phyloP scores from a whole-genome alignment of 73 alveolate species.

The Urostyla sp. region DNA sequence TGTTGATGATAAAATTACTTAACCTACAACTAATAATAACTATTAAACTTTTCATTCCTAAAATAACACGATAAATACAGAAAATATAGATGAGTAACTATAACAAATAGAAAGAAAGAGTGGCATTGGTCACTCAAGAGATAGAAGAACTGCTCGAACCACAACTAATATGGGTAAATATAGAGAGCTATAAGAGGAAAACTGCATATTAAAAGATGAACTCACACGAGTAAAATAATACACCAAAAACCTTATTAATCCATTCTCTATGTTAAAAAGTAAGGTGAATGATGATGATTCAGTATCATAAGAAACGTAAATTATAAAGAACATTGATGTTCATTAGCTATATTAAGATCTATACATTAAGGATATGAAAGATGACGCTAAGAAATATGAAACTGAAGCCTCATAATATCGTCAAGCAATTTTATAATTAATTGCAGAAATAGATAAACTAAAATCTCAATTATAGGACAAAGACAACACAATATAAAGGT shows the following conservation, averaged over 20 bases:
- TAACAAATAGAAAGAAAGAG: no score
- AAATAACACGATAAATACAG: no score
- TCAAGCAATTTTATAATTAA: background rate
- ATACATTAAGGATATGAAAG: constrained; percentile 9
- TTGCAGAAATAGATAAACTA: background rate
- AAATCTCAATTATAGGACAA: constrained; percentile 3
- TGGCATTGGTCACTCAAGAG: no score
- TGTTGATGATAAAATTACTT: no score
- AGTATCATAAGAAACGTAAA: no score
- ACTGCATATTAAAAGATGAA: background rate
- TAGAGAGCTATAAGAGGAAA: background rate
- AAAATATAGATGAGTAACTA: no score
- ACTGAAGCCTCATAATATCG: background rate
- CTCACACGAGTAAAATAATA: background rate
- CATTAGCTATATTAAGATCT: constrained; percentile 20
- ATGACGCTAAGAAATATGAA: background rate
- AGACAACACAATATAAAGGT: background rate
- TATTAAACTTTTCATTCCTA: no score
- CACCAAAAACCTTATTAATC: background rate
- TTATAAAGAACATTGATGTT: background rate
- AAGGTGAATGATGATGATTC: background rate
- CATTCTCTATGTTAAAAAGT: background rate
- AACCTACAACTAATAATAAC: no score
- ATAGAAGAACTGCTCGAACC: no score
- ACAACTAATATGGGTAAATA: constrained; percentile 2